Conservation (phyloP, 192 early-diverging fungal genomes). For the Funneliformis mosseae region DNA sequence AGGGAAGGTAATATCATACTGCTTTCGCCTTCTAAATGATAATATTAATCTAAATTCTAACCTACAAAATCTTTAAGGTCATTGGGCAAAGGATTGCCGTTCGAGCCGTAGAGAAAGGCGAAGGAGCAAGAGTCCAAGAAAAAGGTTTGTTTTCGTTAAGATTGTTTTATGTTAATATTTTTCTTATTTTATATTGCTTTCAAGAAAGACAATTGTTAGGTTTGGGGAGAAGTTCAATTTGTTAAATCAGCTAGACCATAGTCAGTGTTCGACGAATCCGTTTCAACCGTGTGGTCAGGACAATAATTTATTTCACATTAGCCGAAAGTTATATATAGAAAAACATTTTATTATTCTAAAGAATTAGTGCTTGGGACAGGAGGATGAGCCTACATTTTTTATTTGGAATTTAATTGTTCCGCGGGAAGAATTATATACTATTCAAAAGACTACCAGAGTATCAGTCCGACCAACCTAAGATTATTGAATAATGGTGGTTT, state of each 20-base stretch:
- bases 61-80: slow-evolving; percentile 7
- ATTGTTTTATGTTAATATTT: neutral
- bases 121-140: slow-evolving; percentile 30
- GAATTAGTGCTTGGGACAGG: slow-evolving; percentile 6
- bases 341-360: neutral
- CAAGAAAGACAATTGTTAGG: slow-evolving; percentile 11
- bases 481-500: neutral
- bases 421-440: neutral
- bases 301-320: neutral
- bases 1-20: slow-evolving; percentile 19
- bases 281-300: neutral
- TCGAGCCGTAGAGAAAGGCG: slow-evolving; percentile 13
- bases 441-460: neutral
- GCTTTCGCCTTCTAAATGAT: too few relatives aligned
- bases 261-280: too few relatives aligned
- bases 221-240: neutral
- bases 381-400: slow-evolving; percentile 1
- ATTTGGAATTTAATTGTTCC: slow-evolving; percentile 9
- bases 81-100: slow-evolving; percentile 35
- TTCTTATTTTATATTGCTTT: slow-evolving; percentile 15
- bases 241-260: slow-evolving; percentile 4
- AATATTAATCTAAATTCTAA: neutral
- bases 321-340: neutral
- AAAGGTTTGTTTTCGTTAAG: slow-evolving; percentile 32
- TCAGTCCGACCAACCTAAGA: neutral